A percentile compares a stretch with the other conserved stretches of the same genome.
phyloP scores from a whole-genome alignment of 768 basidiomycete genomes.

The Lactarius akahatsu region DNA sequence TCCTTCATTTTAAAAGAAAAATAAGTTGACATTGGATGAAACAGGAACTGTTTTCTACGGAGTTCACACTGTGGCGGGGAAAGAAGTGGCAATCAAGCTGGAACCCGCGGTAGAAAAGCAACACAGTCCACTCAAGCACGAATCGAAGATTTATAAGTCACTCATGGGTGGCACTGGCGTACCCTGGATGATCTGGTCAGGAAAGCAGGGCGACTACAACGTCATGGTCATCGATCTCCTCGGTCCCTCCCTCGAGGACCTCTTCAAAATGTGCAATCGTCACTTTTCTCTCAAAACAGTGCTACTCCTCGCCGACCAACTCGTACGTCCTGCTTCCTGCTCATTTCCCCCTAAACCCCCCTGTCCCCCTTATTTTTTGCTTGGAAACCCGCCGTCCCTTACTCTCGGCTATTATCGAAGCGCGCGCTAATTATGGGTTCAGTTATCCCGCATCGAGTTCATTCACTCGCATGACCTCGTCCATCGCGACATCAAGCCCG shows the following conservation, averaged over 20 bases:
- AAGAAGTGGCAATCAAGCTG: constrained; percentile 82
- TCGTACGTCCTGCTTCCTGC: constrained; percentile 52
- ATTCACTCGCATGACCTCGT: constrained; percentile 94
- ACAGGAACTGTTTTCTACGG: constrained; percentile 75
- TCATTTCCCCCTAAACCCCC: neutral
- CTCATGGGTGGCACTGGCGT: constrained; percentile 88
- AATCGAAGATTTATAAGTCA: constrained; percentile 89
- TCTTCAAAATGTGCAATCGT: constrained; percentile 86
- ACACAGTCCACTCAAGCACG: constrained; percentile 76
- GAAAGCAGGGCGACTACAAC: constrained; percentile 90
- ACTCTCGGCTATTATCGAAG: neutral
- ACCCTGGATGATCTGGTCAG: constrained; percentile 91
- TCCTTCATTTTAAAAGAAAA: neutral
- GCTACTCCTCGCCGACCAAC: constrained; percentile 88
- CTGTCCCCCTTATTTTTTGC: neutral
- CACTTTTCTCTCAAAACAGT: constrained; percentile 95
- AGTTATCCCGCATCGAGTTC: constrained; percentile 96
- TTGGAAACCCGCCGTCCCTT: constrained; percentile 13
- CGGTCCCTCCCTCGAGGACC: constrained; percentile 84
- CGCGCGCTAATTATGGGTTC: constrained; percentile 19
- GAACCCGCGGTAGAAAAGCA: constrained; percentile 56
- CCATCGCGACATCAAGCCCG: constrained; percentile 97
- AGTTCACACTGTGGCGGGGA: constrained; percentile 77
- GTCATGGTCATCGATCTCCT: constrained; percentile 98
- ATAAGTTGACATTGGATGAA: neutral